Conservation (phyloP, 2,329 filamentous ascomycete species). For the Dactylellina sp. region DNA sequence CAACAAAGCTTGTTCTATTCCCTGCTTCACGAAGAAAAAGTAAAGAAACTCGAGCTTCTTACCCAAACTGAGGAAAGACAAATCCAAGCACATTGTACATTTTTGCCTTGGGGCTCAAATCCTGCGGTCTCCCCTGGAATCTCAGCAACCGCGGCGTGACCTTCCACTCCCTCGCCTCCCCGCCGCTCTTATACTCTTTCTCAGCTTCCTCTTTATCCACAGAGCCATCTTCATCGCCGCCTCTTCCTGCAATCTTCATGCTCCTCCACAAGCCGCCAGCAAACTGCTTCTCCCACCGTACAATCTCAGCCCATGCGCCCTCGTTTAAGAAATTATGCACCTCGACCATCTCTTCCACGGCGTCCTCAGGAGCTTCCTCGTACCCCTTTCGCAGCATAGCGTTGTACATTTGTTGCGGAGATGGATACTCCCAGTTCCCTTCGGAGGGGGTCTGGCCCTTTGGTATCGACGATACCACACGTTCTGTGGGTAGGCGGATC, state of each 20-base stretch:
- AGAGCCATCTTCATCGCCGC: constrained; percentile 69
- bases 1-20: constrained; percentile 4
- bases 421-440: constrained; percentile 96
- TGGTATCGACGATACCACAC: constrained; percentile 91
- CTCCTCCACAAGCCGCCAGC: constrained; percentile 76
- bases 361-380: constrained; percentile 90
- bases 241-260: constrained; percentile 78
- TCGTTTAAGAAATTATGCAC: constrained; percentile 99
- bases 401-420: constrained; percentile 99
- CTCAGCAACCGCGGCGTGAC: constrained; percentile 78
- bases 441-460: constrained; percentile 74
- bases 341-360: constrained; percentile 95
- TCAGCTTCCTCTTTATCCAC: constrained; percentile 70
- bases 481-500: constrained; percentile 78
- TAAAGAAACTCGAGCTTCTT: constrained; percentile 61
- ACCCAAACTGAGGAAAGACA: constrained; percentile 86
- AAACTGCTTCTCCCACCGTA: constrained; percentile 92
- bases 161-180: constrained; percentile 61
- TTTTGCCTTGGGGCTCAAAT: constrained; percentile 89
- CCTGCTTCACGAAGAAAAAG: neutral
- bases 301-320: constrained; percentile 94
- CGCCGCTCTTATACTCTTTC: constrained; percentile 60
- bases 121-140: constrained; percentile 89
- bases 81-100: constrained; percentile 83
- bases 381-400: constrained; percentile 95